Evolutionary conservation across 306 rosid genomes (phyloP).

Genomic region (Casuarina cunninghamiana): DNA sequence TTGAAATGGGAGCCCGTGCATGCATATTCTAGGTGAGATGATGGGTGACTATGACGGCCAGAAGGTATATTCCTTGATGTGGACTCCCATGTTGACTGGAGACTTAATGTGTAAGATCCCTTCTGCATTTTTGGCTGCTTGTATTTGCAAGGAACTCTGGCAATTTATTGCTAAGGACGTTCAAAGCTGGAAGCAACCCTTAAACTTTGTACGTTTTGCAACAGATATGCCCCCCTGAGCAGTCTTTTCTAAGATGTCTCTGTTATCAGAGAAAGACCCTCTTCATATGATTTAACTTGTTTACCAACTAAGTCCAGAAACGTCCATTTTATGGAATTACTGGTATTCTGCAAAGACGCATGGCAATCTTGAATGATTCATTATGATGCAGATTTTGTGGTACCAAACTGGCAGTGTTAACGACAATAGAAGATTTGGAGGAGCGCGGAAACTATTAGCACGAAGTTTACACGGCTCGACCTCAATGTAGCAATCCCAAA

Average conservation of each 20-base stretch:
- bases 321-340: too few relatives aligned
- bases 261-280: constrained; percentile 10
- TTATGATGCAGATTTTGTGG: constrained; percentile 11
- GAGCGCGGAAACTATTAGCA: constrained; percentile 16
- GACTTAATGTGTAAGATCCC: neutral
- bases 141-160: neutral
- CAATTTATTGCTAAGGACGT: neutral
- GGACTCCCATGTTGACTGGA: neutral
- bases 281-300: too few relatives aligned
- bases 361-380: too few relatives aligned
- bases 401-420: constrained; percentile 27
- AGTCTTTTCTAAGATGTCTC: constrained; percentile 7
- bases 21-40: neutral
- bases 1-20: constrained; percentile 24
- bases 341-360: too few relatives aligned
- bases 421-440: constrained; percentile 27
- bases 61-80: neutral
- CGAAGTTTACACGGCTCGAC: constrained; percentile 41
- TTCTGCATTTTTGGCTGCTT: neutral
- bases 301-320: too few relatives aligned
- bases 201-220: neutral
- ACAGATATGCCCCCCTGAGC: neutral
- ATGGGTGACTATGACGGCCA: neutral
- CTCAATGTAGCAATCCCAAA: constrained; percentile 25
- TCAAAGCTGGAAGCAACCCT: neutral